A percentile compares a stretch with the other conserved stretches of the same genome.
Conservation (phyloP, 1,284 basidiomycete genomes). For the Ustilago tritici region DNA sequence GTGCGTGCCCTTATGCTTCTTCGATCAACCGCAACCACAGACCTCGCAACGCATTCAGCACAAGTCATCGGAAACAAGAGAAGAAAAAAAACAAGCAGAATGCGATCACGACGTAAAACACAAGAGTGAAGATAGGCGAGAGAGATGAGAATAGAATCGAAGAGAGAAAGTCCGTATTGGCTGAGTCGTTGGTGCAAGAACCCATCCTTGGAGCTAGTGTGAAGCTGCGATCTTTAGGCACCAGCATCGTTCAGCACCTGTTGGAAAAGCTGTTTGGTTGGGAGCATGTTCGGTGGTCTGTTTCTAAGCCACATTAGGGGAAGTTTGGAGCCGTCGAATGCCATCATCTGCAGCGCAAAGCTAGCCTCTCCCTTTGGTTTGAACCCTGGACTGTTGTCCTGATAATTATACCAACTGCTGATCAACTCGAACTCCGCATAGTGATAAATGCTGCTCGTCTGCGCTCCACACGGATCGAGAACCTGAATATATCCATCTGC, state of each 20-base stretch:
- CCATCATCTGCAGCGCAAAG: constrained; percentile 56
- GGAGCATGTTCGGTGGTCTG: constrained; percentile 65
- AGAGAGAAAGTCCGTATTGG: too few relatives aligned
- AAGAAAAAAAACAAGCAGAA: too few relatives aligned
- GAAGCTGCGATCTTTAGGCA: constrained; percentile 1
- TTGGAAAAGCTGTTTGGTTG: constrained; percentile 61
- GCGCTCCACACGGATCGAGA: constrained; percentile 58
- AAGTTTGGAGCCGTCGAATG: constrained; percentile 51
- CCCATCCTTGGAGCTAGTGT: too few relatives aligned
- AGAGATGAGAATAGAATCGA: too few relatives aligned
- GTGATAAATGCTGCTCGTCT: constrained; percentile 49
- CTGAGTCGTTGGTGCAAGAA: too few relatives aligned
- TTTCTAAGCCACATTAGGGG: constrained; percentile 55
- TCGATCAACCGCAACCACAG: too few relatives aligned
- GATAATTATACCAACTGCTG: constrained; percentile 56
- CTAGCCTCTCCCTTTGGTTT: constrained; percentile 27
- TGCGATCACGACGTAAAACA: too few relatives aligned
- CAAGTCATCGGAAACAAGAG: too few relatives aligned
- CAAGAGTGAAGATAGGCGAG: too few relatives aligned
- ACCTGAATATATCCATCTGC: constrained; percentile 64
- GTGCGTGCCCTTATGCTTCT: too few relatives aligned
- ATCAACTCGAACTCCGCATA: constrained; percentile 62
- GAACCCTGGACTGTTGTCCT: constrained; percentile 56
- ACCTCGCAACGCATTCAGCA: too few relatives aligned
- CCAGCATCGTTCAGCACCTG: constrained; percentile 49